These are phyloP conservation scores for Euphorbia schlechtendalii DNA, from an alignment of 441 rosid genomes.

Conservation along the genomic window DNA sequence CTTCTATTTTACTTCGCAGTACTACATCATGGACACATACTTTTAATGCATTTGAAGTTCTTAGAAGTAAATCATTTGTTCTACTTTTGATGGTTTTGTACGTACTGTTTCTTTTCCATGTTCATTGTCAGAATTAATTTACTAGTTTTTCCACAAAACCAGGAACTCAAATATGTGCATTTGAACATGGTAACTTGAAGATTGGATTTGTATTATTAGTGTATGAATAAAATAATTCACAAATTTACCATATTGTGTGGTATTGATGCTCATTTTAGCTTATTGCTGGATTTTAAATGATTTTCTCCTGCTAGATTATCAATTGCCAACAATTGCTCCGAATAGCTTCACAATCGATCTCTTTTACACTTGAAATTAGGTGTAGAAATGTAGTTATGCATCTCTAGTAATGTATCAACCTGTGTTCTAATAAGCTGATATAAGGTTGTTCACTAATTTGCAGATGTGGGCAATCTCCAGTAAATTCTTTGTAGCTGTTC, in stretches of 20 bases:
- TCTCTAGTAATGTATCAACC: not conserved
- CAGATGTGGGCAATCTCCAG: constrained; percentile 58
- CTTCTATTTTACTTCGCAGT: constrained; percentile 22
- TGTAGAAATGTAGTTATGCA: not conserved
- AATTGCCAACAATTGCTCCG: not conserved
- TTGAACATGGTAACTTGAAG: not conserved
- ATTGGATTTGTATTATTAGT: constrained; percentile 2
- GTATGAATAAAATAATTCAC: not conserved
- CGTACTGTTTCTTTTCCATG: not conserved
- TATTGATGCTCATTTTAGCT: not conserved
- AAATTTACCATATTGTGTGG: not conserved
- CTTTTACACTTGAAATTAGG: constrained; percentile 2
- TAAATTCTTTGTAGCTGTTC: constrained; percentile 41
- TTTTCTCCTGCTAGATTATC: not conserved
- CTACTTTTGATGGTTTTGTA: not conserved
- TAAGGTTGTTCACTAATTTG: constrained; percentile 21
- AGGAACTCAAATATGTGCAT: not conserved
- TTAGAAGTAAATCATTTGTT: constrained; percentile 5
- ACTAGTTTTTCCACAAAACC: not conserved
- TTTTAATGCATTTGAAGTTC: constrained; percentile 8
- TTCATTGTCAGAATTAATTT: not conserved
- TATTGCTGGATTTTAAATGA: not conserved
- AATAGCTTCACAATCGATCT: not conserved
- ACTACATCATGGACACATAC: constrained; percentile 6
- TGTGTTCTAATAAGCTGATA: constrained; percentile 16